Percentiles rank a stretch among this genome's conserved stretches.
phyloP scores from a whole-genome alignment of 1,284 basidiomycete genomes.

The Cryptococcus jaspeensis region DNA sequence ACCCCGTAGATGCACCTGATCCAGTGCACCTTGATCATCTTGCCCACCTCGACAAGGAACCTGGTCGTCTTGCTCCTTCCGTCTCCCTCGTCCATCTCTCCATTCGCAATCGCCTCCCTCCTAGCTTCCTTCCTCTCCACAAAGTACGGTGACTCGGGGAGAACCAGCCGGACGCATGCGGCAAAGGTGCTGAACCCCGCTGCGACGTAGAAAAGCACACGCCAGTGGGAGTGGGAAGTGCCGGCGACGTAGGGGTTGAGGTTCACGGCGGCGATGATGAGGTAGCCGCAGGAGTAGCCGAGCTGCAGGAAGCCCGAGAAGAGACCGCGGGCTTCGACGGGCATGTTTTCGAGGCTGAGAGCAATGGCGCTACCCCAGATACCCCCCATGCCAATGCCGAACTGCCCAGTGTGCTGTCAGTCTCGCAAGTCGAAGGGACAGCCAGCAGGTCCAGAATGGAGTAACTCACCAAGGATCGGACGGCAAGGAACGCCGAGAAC shows the following conservation, averaged over 20 bases:
- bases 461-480: constrained; percentile 5
- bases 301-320: constrained; percentile 80
- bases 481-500: constrained; percentile 47
- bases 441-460: constrained; percentile 56
- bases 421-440: constrained; percentile 36
- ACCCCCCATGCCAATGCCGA: constrained; percentile 73
- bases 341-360: constrained; percentile 77
- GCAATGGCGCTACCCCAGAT: constrained; percentile 43
- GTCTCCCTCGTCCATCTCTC: constrained; percentile 24
- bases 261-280: constrained; percentile 55
- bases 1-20: constrained; percentile 73
- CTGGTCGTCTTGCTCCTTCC: too few species aligned
- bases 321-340: constrained; percentile 78
- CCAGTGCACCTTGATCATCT: constrained; percentile 78
- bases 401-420: constrained; percentile 49
- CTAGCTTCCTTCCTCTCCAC: constrained; percentile 34
- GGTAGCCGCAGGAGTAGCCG: constrained; percentile 63
- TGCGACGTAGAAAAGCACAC: constrained; percentile 53
- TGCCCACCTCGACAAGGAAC: constrained; percentile 66
- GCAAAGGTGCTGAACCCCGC: constrained; percentile 69
- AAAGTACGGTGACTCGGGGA: constrained; percentile 82
- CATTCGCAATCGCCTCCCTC: constrained; percentile 20
- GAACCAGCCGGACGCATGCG: constrained; percentile 63
- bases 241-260: constrained; percentile 62
- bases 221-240: constrained; percentile 42